Base-by-base conservation (phyloP, 805 yeast species). In the Grigorovia jiainica region DNA sequence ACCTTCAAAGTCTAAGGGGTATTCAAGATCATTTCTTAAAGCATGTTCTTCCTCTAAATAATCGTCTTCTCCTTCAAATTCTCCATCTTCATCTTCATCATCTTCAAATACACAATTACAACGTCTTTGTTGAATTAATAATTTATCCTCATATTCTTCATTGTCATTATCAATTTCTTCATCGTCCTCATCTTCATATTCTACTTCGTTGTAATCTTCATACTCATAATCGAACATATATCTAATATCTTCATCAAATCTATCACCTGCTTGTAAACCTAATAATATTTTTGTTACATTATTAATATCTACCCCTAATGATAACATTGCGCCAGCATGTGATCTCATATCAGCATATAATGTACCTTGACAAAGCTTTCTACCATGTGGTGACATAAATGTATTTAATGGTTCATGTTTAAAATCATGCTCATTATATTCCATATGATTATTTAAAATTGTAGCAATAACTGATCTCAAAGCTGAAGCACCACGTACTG, bases 371-470 rank as follows among this genome's bases (percentile, higher is more conserved):
- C 79, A 76, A 17, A 70, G 58, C 42, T 75, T 71, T 46, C 89
- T 65, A 1, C 80, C 83, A 61, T 76, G 72, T 2, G 89, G 87
- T 17, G 79, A 76, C 67, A 77, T 68, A 53, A 78, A 82, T 41
- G 76, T 70, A 30, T 72, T 57, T 19, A 82, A 64, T 8, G 84
- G 68, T 49, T 77, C 78, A 50, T 76, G 78, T 41, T 68, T 62
- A 20, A 79, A 62, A 54, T 82, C 92, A 51, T 78, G 81, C 16
- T 52, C 52, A 41, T 74, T 56, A 16, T 50, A 51, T 0, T 57
- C 62, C 17, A 66, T 58, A 42, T 72, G 58, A n/a, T 69, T 71
- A 52, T 80, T 80, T 41, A 83, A 54, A 7, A 79, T 67, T 43
- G 79, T 66, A 0, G 87, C 84, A 7, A 79, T 54, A 0, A 79